A percentile compares a stretch with the other conserved stretches of the same genome.
Conservation (phyloP, 805 yeast genomes). For the Ogataea pini region DNA sequence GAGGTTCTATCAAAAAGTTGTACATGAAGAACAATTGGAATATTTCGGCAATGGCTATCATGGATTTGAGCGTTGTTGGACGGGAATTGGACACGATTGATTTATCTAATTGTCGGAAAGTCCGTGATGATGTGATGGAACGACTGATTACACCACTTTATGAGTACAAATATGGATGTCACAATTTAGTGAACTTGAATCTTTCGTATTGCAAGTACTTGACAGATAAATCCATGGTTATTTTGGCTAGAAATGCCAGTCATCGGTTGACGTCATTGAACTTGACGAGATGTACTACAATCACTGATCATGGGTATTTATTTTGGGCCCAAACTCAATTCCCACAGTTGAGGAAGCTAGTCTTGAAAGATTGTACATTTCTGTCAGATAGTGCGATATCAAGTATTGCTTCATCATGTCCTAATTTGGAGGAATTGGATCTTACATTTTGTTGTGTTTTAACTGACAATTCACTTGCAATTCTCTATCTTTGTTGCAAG, state of each 20-base stretch:
- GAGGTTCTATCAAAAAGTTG: constrained; percentile 55
- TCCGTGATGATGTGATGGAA: constrained; percentile 68
- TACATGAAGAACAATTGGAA: constrained; percentile 76
- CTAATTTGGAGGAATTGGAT: constrained; percentile 55
- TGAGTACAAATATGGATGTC: constrained; percentile 51
- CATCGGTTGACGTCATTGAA: constrained; percentile 56
- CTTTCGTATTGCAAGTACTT: constrained; percentile 76
- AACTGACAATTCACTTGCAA: constrained; percentile 67
- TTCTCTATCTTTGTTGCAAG: constrained; percentile 66
- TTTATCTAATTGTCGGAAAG: constrained; percentile 71
- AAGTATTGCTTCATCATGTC: constrained; percentile 61
- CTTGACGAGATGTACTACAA: constrained; percentile 73
- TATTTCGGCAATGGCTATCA: constrained; percentile 75
- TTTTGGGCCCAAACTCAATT: constrained; percentile 63
- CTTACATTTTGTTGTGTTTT: constrained; percentile 75
- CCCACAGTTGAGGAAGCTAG: constrained; percentile 51
- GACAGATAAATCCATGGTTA: constrained; percentile 67
- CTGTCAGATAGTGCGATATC: constrained; percentile 65
- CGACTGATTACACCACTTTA: constrained; percentile 60
- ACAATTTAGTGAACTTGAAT: constrained; percentile 51
- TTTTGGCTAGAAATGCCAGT: constrained; percentile 59
- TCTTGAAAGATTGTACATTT: constrained; percentile 72
- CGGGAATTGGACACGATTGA: constrained; percentile 58
- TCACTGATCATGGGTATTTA: constrained; percentile 72
- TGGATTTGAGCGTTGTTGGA: constrained; percentile 74